Evolutionary conservation across 1,139 yeast species (phyloP).

Genomic region (Protomyces pachydermus): DNA sequence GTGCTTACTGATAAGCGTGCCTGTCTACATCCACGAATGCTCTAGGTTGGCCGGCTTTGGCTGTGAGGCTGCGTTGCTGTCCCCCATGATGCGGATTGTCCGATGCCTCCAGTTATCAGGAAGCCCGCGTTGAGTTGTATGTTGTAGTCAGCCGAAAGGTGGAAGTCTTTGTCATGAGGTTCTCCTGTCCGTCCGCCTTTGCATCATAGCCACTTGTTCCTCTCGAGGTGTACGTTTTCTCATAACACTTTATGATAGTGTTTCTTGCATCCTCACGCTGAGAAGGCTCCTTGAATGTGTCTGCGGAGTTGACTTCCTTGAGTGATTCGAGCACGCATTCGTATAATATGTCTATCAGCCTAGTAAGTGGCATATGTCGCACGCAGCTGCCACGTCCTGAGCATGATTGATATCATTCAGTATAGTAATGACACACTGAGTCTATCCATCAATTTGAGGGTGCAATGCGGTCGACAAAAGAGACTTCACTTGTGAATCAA

Average conservation of each 20-base stretch:
- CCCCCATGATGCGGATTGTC: no score
- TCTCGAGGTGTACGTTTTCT: conserved; percentile 70
- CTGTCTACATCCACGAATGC: no score
- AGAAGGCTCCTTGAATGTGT: conserved; percentile 94
- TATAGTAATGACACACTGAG: conserved; percentile 35
- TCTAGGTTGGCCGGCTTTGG: no score
- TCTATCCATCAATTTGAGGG: no score
- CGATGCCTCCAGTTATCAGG: no score
- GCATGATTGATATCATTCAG: conserved; percentile 33
- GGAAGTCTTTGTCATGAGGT: no score
- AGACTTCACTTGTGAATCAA: not conserved
- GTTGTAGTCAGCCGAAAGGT: no score
- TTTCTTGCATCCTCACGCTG: conserved; percentile 99
- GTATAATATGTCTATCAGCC: conserved; percentile 97
- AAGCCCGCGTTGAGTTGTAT: no score
- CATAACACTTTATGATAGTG: conserved; percentile 97
- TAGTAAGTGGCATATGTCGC: no score
- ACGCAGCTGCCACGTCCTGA: conserved; percentile 6
- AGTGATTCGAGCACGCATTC: conserved; percentile 92
- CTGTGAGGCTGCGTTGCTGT: no score
- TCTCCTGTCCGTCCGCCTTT: no score
- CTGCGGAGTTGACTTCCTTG: conserved; percentile 86
- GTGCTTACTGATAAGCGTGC: no score
- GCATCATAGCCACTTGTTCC: conserved; percentile 4
- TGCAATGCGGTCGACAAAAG: conserved; percentile 31